Evolutionary conservation across 176 grass and related monocot genomes (phyloP).

Genomic region (Ensete glaucum): DNA sequence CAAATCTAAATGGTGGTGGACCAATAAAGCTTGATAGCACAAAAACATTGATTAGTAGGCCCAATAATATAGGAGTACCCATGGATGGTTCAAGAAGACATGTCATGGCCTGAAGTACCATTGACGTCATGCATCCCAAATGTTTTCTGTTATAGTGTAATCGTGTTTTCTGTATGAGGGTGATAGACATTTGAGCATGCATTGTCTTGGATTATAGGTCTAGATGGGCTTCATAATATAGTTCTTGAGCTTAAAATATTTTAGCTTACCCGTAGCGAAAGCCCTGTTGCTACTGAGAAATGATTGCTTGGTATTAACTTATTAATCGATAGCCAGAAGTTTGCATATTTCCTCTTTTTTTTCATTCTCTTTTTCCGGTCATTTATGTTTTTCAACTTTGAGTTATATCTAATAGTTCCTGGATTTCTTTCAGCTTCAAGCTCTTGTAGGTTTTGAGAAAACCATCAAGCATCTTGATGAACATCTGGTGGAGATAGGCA

Average conservation of each 20-base stretch:
- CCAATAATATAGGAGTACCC: too few species aligned
- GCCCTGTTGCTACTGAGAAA: neutral
- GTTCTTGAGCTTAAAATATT: neutral
- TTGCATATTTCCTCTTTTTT: too few species aligned
- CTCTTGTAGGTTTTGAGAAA: constrained; percentile 87
- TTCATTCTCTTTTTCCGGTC: neutral
- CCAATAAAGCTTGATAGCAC: too few species aligned
- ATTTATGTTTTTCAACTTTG: neutral
- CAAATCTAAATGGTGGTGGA: too few species aligned
- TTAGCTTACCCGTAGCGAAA: neutral
- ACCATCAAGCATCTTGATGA: constrained; percentile 71
- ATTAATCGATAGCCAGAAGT: too few species aligned
- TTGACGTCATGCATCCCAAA: neutral
- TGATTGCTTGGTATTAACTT: neutral
- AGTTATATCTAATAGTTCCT: neutral
- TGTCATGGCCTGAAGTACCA: too few species aligned
- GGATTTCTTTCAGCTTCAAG: constrained; percentile 53
- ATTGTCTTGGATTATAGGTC: neutral
- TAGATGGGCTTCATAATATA: neutral
- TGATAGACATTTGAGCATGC: neutral
- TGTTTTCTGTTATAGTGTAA: neutral
- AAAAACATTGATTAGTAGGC: too few species aligned
- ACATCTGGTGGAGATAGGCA: constrained; percentile 74
- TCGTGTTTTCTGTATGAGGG: neutral
- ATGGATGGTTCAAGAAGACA: too few species aligned